phyloP scores from a whole-genome alignment of 1,284 basidiomycete genomes.

The Peniophora sp. region DNA sequence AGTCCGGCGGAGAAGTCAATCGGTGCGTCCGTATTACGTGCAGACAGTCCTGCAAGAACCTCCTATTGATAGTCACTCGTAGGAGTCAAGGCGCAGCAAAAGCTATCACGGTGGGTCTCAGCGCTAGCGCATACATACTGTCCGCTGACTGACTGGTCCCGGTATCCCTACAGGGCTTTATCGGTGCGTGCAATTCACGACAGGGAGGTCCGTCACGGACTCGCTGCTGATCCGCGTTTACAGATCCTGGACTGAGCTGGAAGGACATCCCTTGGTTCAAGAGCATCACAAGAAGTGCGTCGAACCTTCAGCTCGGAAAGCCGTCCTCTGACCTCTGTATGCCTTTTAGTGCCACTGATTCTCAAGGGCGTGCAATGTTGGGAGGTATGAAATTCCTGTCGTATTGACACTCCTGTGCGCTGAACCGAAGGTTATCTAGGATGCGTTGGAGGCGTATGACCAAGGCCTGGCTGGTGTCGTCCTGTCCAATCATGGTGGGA shows the following conservation, averaged over 20 bases:
- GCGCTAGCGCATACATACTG: background rate
- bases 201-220: background rate
- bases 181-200: conserved; percentile 31
- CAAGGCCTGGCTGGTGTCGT: conserved; percentile 78
- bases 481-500: conserved; percentile 87
- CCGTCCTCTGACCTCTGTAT: conserved; percentile 1
- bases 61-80: too few species aligned
- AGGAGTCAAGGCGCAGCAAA: conserved; percentile 19
- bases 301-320: background rate
- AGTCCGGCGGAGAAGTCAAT: background rate
- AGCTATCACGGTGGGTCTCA: conserved; percentile 19
- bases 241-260: conserved; percentile 78
- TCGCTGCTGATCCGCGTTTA: background rate
- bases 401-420: conserved; percentile 86
- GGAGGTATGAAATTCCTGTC: conserved; percentile 45
- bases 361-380: conserved; percentile 91
- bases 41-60: too few species aligned
- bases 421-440: conserved; percentile 64
- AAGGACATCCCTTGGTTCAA: conserved; percentile 84
- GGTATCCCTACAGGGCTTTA: conserved; percentile 65
- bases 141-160: background rate
- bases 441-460: conserved; percentile 86
- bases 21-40: conserved; percentile 8
- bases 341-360: conserved; percentile 71
- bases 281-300: conserved; percentile 76